These are phyloP conservation scores for Scheffersomyces titani DNA, from an alignment of 1,139 yeast genomes.

Conservation along the genomic window DNA sequence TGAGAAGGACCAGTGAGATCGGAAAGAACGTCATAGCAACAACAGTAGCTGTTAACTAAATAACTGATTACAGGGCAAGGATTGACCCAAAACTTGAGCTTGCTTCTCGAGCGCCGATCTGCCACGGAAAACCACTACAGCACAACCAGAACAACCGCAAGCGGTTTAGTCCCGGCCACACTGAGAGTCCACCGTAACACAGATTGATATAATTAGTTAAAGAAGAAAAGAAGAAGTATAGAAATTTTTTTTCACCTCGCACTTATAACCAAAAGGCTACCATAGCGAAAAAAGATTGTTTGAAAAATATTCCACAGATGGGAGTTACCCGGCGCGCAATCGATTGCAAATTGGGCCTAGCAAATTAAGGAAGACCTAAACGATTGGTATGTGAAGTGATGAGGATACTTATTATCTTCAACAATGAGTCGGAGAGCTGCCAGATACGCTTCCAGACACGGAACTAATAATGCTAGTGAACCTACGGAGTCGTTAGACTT, in stretches of 20 bases:
- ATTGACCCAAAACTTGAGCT: slow-evolving; percentile 31
- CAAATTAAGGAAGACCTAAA: not conserved
- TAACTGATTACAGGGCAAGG: slow-evolving; percentile 17
- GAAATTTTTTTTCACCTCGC: not conserved
- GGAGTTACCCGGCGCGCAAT: slow-evolving; percentile 7
- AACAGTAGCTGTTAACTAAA: slow-evolving; percentile 18
- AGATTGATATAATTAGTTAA: slow-evolving; percentile 40
- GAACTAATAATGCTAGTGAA: not conserved
- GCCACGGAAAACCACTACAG: slow-evolving; percentile 49
- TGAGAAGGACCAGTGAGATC: slow-evolving; percentile 47
- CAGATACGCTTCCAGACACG: slow-evolving; percentile 7
- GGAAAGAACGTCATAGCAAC: slow-evolving; percentile 28
- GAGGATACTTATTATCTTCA: too few relatives aligned
- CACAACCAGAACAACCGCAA: slow-evolving; percentile 28
- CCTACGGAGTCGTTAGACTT: not conserved
- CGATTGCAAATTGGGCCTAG: not conserved
- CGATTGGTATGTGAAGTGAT: not conserved
- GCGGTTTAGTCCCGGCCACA: slow-evolving; percentile 23
- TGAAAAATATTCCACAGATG: slow-evolving; percentile 1
- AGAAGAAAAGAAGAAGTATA: slow-evolving; percentile 10
- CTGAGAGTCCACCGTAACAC: slow-evolving; percentile 53
- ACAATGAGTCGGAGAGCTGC: slow-evolving; percentile 24
- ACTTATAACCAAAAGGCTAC: not conserved
- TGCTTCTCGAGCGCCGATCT: slow-evolving; percentile 75
- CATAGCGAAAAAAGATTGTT: too few relatives aligned